Conservation (phyloP, 2,329 filamentous ascomycete species). For the Fusarium verticillioides region DNA sequence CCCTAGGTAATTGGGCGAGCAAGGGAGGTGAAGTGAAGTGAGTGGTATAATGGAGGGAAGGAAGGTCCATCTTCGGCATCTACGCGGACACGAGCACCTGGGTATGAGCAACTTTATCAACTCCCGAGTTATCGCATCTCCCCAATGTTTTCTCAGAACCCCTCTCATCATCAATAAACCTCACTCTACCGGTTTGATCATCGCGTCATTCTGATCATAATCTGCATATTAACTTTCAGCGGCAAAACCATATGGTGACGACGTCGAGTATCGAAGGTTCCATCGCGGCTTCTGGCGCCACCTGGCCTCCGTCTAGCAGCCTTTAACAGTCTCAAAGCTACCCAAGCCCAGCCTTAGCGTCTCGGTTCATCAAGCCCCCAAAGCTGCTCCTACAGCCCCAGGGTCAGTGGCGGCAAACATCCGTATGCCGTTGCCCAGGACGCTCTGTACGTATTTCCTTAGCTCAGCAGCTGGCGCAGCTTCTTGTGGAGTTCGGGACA, state of each 20-base stretch:
- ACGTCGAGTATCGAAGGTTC: constrained; percentile 33
- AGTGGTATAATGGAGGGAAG: background rate
- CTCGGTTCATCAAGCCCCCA: constrained; percentile 23
- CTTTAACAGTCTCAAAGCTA: constrained; percentile 7
- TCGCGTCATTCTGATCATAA: background rate
- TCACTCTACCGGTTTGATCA: background rate
- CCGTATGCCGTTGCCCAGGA: constrained; percentile 13
- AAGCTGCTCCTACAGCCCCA: constrained; percentile 17
- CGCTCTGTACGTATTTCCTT: background rate
- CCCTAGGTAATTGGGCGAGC: background rate
- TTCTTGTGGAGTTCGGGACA: constrained; percentile 19
- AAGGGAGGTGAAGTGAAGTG: background rate
- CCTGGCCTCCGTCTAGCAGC: constrained; percentile 10
- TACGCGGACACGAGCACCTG: background rate
- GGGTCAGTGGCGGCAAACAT: constrained; percentile 33
- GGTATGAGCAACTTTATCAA: background rate
- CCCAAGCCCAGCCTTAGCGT: constrained; percentile 30
- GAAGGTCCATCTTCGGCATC: background rate
- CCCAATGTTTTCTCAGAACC: background rate
- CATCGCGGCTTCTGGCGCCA: constrained; percentile 34
- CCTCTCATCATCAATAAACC: background rate
- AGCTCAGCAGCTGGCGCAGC: constrained; percentile 12
- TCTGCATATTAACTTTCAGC: background rate
- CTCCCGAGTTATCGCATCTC: background rate
- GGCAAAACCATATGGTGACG: constrained; percentile 3